These are phyloP conservation scores for Fonsecaea nubica DNA, from an alignment of 2,329 filamentous ascomycete species.

Conservation along the genomic window DNA sequence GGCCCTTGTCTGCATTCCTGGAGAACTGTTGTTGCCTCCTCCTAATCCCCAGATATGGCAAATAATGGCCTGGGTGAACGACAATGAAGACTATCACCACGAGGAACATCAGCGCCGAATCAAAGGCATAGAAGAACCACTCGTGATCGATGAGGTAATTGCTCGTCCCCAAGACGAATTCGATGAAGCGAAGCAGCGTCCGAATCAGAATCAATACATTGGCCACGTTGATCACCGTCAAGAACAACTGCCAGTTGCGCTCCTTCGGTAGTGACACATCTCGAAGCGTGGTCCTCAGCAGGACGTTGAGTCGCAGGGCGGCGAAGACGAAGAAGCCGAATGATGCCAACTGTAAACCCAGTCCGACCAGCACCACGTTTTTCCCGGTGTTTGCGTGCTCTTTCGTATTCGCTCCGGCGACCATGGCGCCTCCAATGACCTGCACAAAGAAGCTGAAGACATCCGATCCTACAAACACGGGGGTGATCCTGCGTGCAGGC, in stretches of 20 bases:
- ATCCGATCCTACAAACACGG: constrained; percentile 53
- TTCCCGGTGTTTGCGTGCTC: constrained; percentile 44
- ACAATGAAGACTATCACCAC: constrained; percentile 29
- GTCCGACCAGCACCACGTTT: constrained; percentile 53
- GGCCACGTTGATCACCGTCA: constrained; percentile 32
- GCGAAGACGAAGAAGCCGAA: constrained; percentile 59
- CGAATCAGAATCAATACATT: constrained; percentile 32
- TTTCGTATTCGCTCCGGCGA: constrained; percentile 41
- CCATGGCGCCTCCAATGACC: constrained; percentile 48
- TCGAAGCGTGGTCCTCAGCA: constrained; percentile 24
- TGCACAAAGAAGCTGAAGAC: constrained; percentile 56
- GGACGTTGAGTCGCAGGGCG: constrained; percentile 42
- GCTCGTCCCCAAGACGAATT: constrained; percentile 27
- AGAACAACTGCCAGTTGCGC: constrained; percentile 33
- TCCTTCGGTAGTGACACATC: constrained; percentile 26
- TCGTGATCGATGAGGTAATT: constrained; percentile 35
- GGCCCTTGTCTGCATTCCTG: constrained; percentile 28
- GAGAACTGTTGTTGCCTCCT: constrained; percentile 31
- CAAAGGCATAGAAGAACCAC: constrained; percentile 36
- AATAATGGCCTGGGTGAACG: constrained; percentile 33
- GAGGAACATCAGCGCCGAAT: constrained; percentile 32
- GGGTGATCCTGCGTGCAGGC: constrained; percentile 48
- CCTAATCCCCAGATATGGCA: constrained; percentile 33
- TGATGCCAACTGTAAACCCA: constrained; percentile 60
- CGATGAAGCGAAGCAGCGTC: constrained; percentile 30